Evolutionary conservation across 2,329 filamentous ascomycete genomes (phyloP), one percentile per base, ranked within the genome.

Genomic region (Diaporthe citrichinensis): DNA sequence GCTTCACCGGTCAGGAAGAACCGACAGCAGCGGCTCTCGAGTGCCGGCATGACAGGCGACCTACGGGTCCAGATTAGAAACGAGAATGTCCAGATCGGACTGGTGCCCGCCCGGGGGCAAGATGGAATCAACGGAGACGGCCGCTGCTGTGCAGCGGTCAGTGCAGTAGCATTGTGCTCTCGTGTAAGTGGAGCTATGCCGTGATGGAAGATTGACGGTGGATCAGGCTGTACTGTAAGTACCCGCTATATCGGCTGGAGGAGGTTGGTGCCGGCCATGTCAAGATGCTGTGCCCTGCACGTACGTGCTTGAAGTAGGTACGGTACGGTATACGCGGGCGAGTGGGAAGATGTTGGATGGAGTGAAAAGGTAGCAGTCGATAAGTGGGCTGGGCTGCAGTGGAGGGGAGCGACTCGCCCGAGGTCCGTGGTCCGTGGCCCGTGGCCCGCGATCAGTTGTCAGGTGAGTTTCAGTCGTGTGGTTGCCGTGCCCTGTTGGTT

Each of bases 41-140:
- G 65, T 55, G 49, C 65, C 65, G 65, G 46, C 49, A 69, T 69
- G 65, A 41, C 65, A 55, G 23, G 51, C 65, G 46, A 68, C 65
- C 65, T 53, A 68, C 31, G 39, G 46, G 39, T 68, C 25, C 62
- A 68, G 62, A 68, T 68, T 39, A 20, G 31, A 53, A 14, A 20
- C n/a, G 46, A 25, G 15, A 39, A 53, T 20, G 62, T 68, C 46
- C 62, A 39, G 62, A 68, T 68, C 46, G 46, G 62, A 68, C 62
- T 68, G 65, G 34, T 53, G 46, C 65, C 46, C 62, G 31, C 62
- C 20, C 28, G n/a, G 34, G 62, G 28, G 31, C 6, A 36, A 25
- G 46, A 28, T 17, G n/a, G 28, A 51, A 15, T 9, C 23, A 25
- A 17, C 65, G 65, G 65, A 34, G 65, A n/a, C 34, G 65, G 28